A percentile compares a stretch with the other conserved stretches of the same genome.
Evolutionary conservation across 2,329 filamentous ascomycete genomes (phyloP).

Genomic region (Monosporascus sp.): DNA sequence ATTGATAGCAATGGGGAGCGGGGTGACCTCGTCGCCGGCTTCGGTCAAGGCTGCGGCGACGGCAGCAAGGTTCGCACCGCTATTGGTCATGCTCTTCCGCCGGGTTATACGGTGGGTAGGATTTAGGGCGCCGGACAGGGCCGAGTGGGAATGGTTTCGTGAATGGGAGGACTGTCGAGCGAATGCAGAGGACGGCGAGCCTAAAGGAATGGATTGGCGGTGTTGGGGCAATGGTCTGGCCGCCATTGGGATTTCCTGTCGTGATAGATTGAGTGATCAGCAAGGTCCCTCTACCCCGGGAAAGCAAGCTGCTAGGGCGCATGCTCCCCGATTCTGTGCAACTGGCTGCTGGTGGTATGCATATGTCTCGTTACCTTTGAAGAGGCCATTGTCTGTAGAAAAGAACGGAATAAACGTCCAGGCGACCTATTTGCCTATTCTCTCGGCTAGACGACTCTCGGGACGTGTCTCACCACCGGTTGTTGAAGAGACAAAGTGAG

Average conservation of each 20-base stretch:
- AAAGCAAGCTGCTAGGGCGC: slow-evolving; percentile 13
- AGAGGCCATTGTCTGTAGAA: slow-evolving; percentile 50
- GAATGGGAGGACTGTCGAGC: slow-evolving; percentile 56
- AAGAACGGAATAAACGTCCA: slow-evolving; percentile 8
- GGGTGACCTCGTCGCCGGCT: slow-evolving; percentile 50
- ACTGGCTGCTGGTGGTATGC: slow-evolving; percentile 9
- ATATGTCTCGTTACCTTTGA: slow-evolving; percentile 47
- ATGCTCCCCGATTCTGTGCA: slow-evolving; percentile 4
- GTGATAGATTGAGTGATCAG: slow-evolving; percentile 31
- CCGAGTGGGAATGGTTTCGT: slow-evolving; percentile 75
- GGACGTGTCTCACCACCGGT: slow-evolving; percentile 21
- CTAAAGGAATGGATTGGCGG: slow-evolving; percentile 54
- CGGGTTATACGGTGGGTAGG: slow-evolving; percentile 80
- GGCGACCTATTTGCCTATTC: slow-evolving; percentile 5
- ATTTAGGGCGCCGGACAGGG: slow-evolving; percentile 73
- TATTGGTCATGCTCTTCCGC: slow-evolving; percentile 85
- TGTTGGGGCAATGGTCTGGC: slow-evolving; percentile 63
- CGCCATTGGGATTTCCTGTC: slow-evolving; percentile 59
- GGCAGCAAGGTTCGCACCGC: slow-evolving; percentile 67
- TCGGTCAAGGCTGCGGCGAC: slow-evolving; percentile 69
- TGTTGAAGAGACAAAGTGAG: slow-evolving; percentile 8
- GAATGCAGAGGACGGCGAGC: slow-evolving; percentile 50
- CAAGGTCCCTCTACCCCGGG: slow-evolving; percentile 23
- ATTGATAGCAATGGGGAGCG: slow-evolving; percentile 53
- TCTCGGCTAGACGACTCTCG: not conserved